These are phyloP conservation scores for Aspergillus kassunensis DNA, from an alignment of 495 filamentous ascomycete genomes.

Conservation along the genomic window DNA sequence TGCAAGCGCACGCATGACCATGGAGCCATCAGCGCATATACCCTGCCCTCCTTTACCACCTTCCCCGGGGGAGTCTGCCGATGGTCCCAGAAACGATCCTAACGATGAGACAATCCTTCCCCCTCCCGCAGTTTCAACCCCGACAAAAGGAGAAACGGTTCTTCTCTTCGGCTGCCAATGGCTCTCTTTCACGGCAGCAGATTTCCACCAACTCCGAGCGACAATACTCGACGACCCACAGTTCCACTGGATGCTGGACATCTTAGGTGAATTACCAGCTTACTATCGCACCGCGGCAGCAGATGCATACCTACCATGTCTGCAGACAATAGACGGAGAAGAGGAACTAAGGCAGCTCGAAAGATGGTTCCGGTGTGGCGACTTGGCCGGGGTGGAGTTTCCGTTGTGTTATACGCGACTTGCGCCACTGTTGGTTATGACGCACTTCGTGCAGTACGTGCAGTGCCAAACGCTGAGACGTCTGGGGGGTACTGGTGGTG, in stretches of 20 bases:
- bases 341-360: conserved; percentile 23
- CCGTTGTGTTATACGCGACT: conserved; percentile 31
- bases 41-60: no score
- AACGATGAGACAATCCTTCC: no score
- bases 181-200: conserved; percentile 27
- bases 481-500: background rate
- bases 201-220: conserved; percentile 25
- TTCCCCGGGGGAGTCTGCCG: no score
- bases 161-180: conserved; percentile 32
- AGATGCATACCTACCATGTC: conserved; percentile 19
- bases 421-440: conserved; percentile 34
- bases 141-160: conserved; percentile 11
- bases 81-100: no score
- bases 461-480: conserved; percentile 13
- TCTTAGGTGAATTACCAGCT: conserved; percentile 21
- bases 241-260: conserved; percentile 29
- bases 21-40: no score
- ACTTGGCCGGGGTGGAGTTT: conserved; percentile 12
- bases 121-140: no score
- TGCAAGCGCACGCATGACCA: no score
- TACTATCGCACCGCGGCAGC: conserved; percentile 27
- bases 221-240: conserved; percentile 24
- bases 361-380: conserved; percentile 24
- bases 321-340: conserved; percentile 18
- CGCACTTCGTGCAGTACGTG: conserved; percentile 31